Conservation (phyloP, 495 filamentous ascomycete genomes). For the Daldinia loculata region DNA sequence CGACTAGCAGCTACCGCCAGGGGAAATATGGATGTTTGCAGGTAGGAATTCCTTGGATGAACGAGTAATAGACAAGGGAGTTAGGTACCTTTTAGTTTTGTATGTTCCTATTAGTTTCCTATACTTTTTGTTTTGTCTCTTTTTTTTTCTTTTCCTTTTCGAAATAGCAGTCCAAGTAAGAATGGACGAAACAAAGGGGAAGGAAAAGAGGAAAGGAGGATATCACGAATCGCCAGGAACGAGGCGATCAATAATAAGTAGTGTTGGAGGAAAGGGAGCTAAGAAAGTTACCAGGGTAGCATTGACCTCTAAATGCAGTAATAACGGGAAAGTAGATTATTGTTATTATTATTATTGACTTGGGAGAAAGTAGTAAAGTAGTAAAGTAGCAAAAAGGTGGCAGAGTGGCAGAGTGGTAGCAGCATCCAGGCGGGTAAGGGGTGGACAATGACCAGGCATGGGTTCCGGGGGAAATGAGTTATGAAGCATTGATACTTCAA, state of each 20-base stretch:
- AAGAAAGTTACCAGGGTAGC: slow-evolving; percentile 32
- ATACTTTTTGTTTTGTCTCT: not conserved
- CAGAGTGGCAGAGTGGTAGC: slow-evolving; percentile 10
- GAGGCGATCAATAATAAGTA: slow-evolving; percentile 44
- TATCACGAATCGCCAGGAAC: slow-evolving; percentile 41
- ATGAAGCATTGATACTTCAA: slow-evolving; percentile 43
- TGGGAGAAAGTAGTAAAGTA: slow-evolving; percentile 27
- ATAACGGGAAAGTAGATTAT: slow-evolving; percentile 44
- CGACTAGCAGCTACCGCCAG: slow-evolving; percentile 42
- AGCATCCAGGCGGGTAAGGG: slow-evolving; percentile 28
- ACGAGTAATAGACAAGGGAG: slow-evolving; percentile 27
- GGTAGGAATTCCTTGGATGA: slow-evolving; percentile 42
- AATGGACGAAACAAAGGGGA: slow-evolving; percentile 38
- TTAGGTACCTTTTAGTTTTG: slow-evolving; percentile 22
- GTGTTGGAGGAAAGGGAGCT: slow-evolving; percentile 29
- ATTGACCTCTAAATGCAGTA: slow-evolving; percentile 42
- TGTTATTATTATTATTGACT: slow-evolving; percentile 45
- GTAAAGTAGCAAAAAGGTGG: not conserved
- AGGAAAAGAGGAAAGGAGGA: slow-evolving; percentile 31
- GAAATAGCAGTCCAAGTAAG: slow-evolving; percentile 13
- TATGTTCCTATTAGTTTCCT: slow-evolving; percentile 7
- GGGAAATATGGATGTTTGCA: slow-evolving; percentile 44
- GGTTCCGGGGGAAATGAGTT: slow-evolving; percentile 45
- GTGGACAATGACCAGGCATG: slow-evolving; percentile 38
- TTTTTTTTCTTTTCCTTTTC: slow-evolving; percentile 16